phyloP scores from a whole-genome alignment of 2,329 filamentous ascomycete species.

The Diaporthe sp. region DNA sequence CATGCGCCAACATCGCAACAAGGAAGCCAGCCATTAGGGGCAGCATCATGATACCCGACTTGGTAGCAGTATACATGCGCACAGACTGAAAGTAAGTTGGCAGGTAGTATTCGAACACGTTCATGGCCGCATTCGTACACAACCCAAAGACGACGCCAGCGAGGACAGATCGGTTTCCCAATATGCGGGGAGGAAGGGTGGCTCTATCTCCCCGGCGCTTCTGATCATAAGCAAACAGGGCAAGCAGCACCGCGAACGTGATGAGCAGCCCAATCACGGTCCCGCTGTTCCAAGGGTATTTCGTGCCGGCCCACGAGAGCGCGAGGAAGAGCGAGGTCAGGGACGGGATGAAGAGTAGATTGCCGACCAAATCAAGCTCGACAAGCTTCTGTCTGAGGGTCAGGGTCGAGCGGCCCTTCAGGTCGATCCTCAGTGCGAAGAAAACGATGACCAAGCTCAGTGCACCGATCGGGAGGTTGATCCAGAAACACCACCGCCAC shows the following conservation, averaged over 20 bases:
- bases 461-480: slow-evolving; percentile 29
- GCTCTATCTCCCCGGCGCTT: slow-evolving; percentile 49
- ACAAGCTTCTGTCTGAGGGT: slow-evolving; percentile 44
- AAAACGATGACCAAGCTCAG: slow-evolving; percentile 24
- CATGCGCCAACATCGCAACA: slow-evolving; percentile 48
- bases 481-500: slow-evolving; percentile 36
- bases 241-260: slow-evolving; percentile 35
- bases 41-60: slow-evolving; percentile 48
- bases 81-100: slow-evolving; percentile 55
- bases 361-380: slow-evolving; percentile 51
- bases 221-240: slow-evolving; percentile 45
- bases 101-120: slow-evolving; percentile 45
- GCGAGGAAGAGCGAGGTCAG: slow-evolving; percentile 47
- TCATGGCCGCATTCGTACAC: slow-evolving; percentile 36
- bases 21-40: slow-evolving; percentile 49
- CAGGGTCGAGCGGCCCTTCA: background rate
- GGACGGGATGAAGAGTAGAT: slow-evolving; percentile 37
- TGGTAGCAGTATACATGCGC: slow-evolving; percentile 43
- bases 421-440: slow-evolving; percentile 23
- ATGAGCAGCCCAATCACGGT: slow-evolving; percentile 47
- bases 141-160: slow-evolving; percentile 46
- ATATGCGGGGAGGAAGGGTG: slow-evolving; percentile 32
- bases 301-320: slow-evolving; percentile 52
- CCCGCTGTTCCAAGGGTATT: slow-evolving; percentile 46
- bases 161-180: slow-evolving; percentile 43